Base-by-base conservation (phyloP, 106 monocot genomes). In the Platanthera zijinensis region DNA sequence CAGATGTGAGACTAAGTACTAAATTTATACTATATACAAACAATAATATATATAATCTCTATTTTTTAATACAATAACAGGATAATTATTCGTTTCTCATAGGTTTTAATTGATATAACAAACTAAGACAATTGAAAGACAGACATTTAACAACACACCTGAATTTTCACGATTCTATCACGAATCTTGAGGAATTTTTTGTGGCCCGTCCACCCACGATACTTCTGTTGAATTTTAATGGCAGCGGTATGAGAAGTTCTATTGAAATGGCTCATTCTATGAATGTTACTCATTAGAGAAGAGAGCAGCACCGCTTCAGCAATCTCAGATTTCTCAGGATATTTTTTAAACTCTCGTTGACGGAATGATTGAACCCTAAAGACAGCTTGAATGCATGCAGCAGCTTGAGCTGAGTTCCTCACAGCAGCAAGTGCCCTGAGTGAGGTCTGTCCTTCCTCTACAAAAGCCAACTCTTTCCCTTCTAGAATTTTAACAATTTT, bases 331-430 rank as follows among this genome's bases (percentile, higher is more conserved):
- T 45, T 71, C 30, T 57, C 56, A 12, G 51, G 48, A 71, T 32
- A 71, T 61, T 7, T 79, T 63, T 22, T 46, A 11, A 73, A 67
- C 48, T 82, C 67, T 57, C 66, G 63, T 50, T 78, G 87, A 46
- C 79, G 70, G 70, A 84, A 84, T 28, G 87, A 88, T 28, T 80
- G 76, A 72, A 77, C 66, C 48, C 88, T 74, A 76, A 85, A 82
- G 52, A 84, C 84, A 75, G 79, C 73, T 61, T 84, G 86, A 76
- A 86, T 84, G 25, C 75, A 81, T 76, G 81, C 83, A 74, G 86
- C 89, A 62, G 84, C 89, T 82, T 82, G 84, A 54, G 81, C 81
- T 47, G 85, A 85, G 28, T 86, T 84, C 77, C 84, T 82, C 48
- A 84, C 82, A 61, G 86, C 80, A 72, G 77, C 86, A 73, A 89